Percentiles rank a stretch among this genome's conserved stretches.
Evolutionary conservation across 495 filamentous ascomycete species (phyloP).

Genomic region (Penicillium herquei): DNA sequence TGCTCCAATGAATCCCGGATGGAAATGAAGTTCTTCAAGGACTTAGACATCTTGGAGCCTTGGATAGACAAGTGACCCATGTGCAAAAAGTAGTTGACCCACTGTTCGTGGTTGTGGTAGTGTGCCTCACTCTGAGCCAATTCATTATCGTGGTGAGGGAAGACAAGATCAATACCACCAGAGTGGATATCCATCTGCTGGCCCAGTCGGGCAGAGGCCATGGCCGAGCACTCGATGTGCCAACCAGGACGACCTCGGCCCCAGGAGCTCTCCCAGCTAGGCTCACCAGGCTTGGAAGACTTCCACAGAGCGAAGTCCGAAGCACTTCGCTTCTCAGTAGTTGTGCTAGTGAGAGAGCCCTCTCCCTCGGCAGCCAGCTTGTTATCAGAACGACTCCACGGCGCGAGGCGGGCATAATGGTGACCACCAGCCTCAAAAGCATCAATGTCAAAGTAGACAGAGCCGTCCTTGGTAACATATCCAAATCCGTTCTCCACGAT

Average conservation of each 20-base stretch:
- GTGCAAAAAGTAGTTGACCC: constrained; percentile 96
- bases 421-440: constrained; percentile 84
- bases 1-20: constrained; percentile 77
- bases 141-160: constrained; percentile 97
- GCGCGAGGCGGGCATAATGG: constrained; percentile 80
- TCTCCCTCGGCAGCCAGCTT: constrained; percentile 86
- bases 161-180: constrained; percentile 88
- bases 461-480: constrained; percentile 76
- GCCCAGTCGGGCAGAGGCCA: constrained; percentile 86
- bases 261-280: constrained; percentile 85
- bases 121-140: constrained; percentile 93
- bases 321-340: constrained; percentile 63
- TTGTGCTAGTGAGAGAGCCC: constrained; percentile 71
- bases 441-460: constrained; percentile 91
- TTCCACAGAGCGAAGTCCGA: constrained; percentile 97
- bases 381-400: constrained; percentile 82
- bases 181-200: constrained; percentile 87
- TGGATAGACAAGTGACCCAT: constrained; percentile 92
- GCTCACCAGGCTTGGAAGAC: constrained; percentile 86
- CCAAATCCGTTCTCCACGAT: constrained; percentile 85
- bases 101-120: constrained; percentile 61
- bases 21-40: constrained; percentile 95
- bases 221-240: constrained; percentile 98
- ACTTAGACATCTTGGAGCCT: constrained; percentile 94
- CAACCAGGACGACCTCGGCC: constrained; percentile 86